These are phyloP conservation scores for Sarocladiaceae sp. DNA, from an alignment of 2,329 filamentous ascomycete genomes.

Conservation along the genomic window DNA sequence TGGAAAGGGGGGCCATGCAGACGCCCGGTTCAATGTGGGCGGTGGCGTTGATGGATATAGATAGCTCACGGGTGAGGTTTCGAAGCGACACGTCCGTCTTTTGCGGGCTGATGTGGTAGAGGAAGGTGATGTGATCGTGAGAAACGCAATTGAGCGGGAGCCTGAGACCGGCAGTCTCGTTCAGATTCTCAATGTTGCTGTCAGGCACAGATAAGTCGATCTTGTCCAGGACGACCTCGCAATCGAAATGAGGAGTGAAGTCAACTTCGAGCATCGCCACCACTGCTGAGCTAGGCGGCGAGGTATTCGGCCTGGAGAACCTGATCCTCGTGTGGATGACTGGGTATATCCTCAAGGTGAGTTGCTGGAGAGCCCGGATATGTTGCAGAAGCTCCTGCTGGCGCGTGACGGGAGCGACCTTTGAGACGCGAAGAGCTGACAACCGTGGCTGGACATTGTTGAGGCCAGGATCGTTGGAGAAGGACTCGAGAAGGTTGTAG, in stretches of 20 bases:
- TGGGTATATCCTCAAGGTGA: slow-evolving; percentile 62
- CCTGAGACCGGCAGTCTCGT: slow-evolving; percentile 36
- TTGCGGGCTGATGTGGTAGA: slow-evolving; percentile 61
- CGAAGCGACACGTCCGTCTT: slow-evolving; percentile 40
- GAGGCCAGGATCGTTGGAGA: slow-evolving; percentile 61
- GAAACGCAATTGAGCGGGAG: slow-evolving; percentile 60
- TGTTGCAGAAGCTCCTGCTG: slow-evolving; percentile 58
- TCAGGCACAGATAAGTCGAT: slow-evolving; percentile 55
- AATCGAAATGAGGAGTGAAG: slow-evolving; percentile 66
- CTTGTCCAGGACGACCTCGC: slow-evolving; percentile 57
- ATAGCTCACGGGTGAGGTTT: slow-evolving; percentile 47
- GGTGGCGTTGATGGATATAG: slow-evolving; percentile 57
- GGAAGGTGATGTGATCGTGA: slow-evolving; percentile 70
- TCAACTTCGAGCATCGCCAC: slow-evolving; percentile 71
- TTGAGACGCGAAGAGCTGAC: slow-evolving; percentile 69
- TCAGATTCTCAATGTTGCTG: slow-evolving; percentile 56
- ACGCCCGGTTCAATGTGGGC: slow-evolving; percentile 50
- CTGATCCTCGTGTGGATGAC: slow-evolving; percentile 69
- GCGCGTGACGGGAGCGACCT: slow-evolving; percentile 65
- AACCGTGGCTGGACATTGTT: slow-evolving; percentile 60
- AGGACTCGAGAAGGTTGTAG: slow-evolving; percentile 73
- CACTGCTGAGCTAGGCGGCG: slow-evolving; percentile 55
- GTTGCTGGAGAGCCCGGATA: slow-evolving; percentile 58
- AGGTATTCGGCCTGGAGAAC: slow-evolving; percentile 61
- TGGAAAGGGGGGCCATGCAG: slow-evolving; percentile 58